Percentiles rank a stretch among this genome's conserved stretches.
These are phyloP conservation scores for Aphanomyces astaci DNA, from an alignment of 352 stramenopile species.

Conservation along the genomic window DNA sequence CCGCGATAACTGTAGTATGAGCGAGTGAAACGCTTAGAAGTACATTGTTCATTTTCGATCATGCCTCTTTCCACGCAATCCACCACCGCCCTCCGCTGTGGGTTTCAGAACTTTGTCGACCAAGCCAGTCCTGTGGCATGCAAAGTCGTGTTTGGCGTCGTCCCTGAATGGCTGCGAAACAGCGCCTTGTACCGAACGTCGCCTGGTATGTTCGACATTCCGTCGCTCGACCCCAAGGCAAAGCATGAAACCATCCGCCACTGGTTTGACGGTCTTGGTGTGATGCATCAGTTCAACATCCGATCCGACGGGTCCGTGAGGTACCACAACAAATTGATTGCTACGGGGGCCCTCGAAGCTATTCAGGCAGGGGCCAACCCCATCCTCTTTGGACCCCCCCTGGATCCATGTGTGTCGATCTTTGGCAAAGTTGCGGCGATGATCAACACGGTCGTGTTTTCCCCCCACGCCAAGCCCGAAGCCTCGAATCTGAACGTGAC, in stretches of 20 bases:
- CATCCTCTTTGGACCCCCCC: neutral
- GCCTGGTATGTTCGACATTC: neutral
- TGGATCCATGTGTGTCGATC: slow-evolving; percentile 2
- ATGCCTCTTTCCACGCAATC: neutral
- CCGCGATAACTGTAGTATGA: too few relatives aligned
- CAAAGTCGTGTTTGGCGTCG: neutral
- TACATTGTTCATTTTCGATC: neutral
- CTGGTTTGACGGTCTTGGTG: slow-evolving; percentile 1
- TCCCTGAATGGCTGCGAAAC: neutral
- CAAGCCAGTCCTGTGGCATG: neutral
- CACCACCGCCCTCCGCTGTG: neutral
- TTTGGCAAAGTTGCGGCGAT: slow-evolving; percentile 9
- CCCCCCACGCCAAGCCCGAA: neutral
- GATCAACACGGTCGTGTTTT: neutral
- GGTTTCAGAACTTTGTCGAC: slow-evolving; percentile 2
- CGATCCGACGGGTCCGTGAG: neutral
- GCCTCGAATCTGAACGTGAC: neutral
- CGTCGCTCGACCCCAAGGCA: neutral
- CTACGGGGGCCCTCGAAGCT: neutral
- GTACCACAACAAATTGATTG: slow-evolving; percentile 3
- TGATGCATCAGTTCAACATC: slow-evolving; percentile 5
- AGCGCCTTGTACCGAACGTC: neutral
- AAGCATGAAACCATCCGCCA: neutral
- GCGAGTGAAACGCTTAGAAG: neutral
- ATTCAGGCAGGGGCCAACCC: neutral